Evolutionary conservation across 371 early-diverging fungal genomes (phyloP).

Genomic region (Mortierella sp.): DNA sequence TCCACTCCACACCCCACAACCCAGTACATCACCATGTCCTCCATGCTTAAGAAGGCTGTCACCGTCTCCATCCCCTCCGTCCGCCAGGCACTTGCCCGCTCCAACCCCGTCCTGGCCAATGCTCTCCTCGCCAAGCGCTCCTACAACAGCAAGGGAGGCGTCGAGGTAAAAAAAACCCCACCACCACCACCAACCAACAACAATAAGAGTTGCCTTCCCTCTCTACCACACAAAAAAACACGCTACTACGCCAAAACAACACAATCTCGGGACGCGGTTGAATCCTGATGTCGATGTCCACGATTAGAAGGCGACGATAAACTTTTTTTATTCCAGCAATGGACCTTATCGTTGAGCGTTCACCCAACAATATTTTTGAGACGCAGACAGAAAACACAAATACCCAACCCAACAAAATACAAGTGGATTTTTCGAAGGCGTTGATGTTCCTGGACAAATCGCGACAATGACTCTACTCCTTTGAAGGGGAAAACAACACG

Average conservation of each 20-base stretch:
- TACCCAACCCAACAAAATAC: conserved; percentile 6
- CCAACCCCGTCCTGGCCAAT: conserved; percentile 37
- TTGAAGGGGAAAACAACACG: background rate
- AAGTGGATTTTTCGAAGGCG: background rate
- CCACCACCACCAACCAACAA: too few species aligned
- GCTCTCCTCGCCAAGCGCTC: conserved; percentile 30
- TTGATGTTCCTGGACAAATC: background rate
- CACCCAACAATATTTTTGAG: conserved; percentile 8
- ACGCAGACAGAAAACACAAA: conserved; percentile 7
- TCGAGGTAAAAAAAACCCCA: conserved; percentile 40
- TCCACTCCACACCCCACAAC: background rate
- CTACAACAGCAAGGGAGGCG: conserved; percentile 33
- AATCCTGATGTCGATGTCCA: background rate
- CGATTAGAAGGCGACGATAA: background rate
- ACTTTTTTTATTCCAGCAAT: background rate
- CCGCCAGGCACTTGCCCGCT: conserved; percentile 34
- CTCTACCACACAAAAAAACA: background rate
- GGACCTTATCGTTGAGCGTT: conserved; percentile 8
- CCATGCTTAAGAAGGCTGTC: conserved; percentile 28
- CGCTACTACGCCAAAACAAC: background rate
- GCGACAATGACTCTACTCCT: background rate
- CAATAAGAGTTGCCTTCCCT: background rate
- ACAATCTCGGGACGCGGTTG: background rate
- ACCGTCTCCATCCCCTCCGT: conserved; percentile 35
- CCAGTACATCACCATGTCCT: conserved; percentile 21